phyloP scores from a whole-genome alignment of 352 stramenopile species.

The Pythium graminicola region DNA sequence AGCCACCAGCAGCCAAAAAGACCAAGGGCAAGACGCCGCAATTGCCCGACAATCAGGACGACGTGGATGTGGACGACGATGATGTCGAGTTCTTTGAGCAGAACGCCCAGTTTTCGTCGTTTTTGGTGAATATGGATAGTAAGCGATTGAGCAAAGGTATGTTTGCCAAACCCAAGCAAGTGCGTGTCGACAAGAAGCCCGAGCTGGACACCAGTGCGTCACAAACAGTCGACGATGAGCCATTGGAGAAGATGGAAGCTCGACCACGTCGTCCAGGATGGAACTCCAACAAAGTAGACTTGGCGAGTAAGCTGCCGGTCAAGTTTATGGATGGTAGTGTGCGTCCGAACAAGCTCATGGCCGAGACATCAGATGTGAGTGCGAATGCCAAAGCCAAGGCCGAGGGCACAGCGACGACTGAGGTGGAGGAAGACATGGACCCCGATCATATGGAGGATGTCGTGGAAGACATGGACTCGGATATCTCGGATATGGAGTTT shows the following conservation, averaged over 20 bases:
- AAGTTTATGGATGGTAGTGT: conserved; percentile 85
- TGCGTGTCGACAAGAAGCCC: conserved; percentile 23
- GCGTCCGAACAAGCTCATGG: conserved; percentile 62
- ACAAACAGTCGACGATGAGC: conserved; percentile 32
- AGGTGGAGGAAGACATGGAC: conserved; percentile 33
- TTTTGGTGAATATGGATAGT: conserved; percentile 74
- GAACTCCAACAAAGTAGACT: conserved; percentile 48
- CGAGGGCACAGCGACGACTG: conserved; percentile 1
- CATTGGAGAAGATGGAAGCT: conserved; percentile 74
- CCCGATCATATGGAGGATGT: conserved; percentile 31
- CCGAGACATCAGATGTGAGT: conserved; percentile 26
- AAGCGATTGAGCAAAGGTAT: conserved; percentile 42
- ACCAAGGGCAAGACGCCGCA: conserved; percentile 25
- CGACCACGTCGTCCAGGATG: conserved; percentile 54
- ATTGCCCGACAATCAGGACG: conserved; percentile 34
- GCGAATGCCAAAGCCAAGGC: conserved; percentile 17
- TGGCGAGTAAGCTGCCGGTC: conserved; percentile 71
- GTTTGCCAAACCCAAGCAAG: conserved; percentile 34
- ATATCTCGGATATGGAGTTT: conserved; percentile 80
- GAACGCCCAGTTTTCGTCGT: conserved; percentile 63
- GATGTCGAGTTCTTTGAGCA: conserved; percentile 73
- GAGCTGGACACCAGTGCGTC: conserved; percentile 24
- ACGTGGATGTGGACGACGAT: conserved; percentile 70
- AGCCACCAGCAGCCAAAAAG: background rate
- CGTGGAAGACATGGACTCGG: conserved; percentile 43